Evolutionary conservation across 2,329 filamentous ascomycete genomes (phyloP).

Genomic region (Diaporthe eres): DNA sequence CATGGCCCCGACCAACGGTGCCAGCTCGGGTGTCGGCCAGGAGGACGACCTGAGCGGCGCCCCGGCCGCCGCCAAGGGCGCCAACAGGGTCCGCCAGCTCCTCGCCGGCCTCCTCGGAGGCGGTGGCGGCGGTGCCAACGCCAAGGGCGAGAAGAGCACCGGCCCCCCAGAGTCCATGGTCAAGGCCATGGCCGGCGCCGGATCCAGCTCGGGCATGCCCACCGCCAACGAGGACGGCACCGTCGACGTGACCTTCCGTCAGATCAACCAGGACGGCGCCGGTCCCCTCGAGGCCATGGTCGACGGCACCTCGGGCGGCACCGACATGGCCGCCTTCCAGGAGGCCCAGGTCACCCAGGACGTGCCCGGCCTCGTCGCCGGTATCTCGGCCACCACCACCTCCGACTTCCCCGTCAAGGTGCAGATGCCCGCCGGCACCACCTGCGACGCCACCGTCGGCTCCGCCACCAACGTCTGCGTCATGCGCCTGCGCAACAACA

Average conservation of each 20-base stretch:
- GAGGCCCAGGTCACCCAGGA: slow-evolving; percentile 65
- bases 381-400: slow-evolving; percentile 64
- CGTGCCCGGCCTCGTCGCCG: slow-evolving; percentile 65
- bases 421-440: slow-evolving; percentile 69
- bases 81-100: slow-evolving; percentile 44
- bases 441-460: slow-evolving; percentile 65
- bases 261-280: slow-evolving; percentile 73
- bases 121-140: slow-evolving; percentile 47
- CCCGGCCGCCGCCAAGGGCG: slow-evolving; percentile 28
- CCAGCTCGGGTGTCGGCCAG: slow-evolving; percentile 50
- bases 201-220: slow-evolving; percentile 63
- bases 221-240: slow-evolving; percentile 67
- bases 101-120: slow-evolving; percentile 48
- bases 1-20: slow-evolving; percentile 49
- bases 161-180: slow-evolving; percentile 60
- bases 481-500: slow-evolving; percentile 67
- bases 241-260: slow-evolving; percentile 70
- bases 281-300: slow-evolving; percentile 67
- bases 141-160: slow-evolving; percentile 59
- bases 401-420: slow-evolving; percentile 70
- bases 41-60: slow-evolving; percentile 50
- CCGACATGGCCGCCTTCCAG: slow-evolving; percentile 66
- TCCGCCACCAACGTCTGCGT: slow-evolving; percentile 67
- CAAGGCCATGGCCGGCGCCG: slow-evolving; percentile 62
- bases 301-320: slow-evolving; percentile 68